Conservation (phyloP, 805 yeast species). For the Naumovozyma dairenensis region DNA sequence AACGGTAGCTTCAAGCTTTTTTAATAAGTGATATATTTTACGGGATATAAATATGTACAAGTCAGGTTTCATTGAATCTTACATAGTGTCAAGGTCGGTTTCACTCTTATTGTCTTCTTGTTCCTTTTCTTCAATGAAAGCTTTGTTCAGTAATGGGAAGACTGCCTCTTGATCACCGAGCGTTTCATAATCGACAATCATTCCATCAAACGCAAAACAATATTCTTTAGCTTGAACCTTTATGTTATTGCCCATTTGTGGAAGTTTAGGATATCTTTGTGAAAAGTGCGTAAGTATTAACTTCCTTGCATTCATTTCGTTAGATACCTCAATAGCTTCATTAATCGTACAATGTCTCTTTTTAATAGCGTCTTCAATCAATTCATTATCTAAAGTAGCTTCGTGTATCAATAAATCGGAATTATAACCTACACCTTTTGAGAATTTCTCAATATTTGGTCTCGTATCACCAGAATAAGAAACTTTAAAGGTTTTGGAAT, state of each 20-base stretch:
- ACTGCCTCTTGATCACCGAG: conserved; percentile 32
- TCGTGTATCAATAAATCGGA: conserved; percentile 84
- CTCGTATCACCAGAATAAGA: conserved; percentile 95
- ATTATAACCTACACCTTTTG: conserved; percentile 47
- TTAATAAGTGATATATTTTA: no score
- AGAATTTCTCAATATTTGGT: conserved; percentile 55
- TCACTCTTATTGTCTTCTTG: conserved; percentile 7
- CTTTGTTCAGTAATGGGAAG: conserved; percentile 22
- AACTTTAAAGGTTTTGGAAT: conserved; percentile 42
- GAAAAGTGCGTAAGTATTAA: conserved; percentile 85
- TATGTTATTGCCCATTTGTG: conserved; percentile 27
- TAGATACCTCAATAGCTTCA: conserved; percentile 69
- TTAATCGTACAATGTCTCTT: conserved; percentile 83
- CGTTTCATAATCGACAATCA: conserved; percentile 39
- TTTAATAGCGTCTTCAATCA: conserved; percentile 64
- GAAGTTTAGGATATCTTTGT: conserved; percentile 68
- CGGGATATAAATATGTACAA: no score
- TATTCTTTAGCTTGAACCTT: conserved; percentile 25
- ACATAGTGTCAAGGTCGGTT: no score
- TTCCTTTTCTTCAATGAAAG: conserved; percentile 26
- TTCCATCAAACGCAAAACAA: conserved; percentile 58
- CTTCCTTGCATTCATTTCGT: conserved; percentile 60
- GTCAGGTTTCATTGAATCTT: no score
- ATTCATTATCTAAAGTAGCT: conserved; percentile 78
- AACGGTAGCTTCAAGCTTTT: no score